Conservation (phyloP, 2,329 filamentous ascomycete genomes). For the Aaosphaeria arxii region DNA sequence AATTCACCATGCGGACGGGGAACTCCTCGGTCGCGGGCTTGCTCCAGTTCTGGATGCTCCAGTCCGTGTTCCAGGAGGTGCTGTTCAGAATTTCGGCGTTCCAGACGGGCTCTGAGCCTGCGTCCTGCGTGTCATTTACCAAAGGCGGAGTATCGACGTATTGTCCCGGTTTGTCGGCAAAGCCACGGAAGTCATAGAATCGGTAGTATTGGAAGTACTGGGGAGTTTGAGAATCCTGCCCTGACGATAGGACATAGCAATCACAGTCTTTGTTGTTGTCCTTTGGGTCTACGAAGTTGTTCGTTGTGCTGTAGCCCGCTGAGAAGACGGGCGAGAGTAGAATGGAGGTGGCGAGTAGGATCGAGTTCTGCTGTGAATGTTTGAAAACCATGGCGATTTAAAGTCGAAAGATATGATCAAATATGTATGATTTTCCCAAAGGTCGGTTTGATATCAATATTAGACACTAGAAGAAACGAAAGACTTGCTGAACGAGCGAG, state of each 20-base stretch:
- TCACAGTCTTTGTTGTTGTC: slow-evolving; percentile 41
- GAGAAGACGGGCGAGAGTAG: slow-evolving; percentile 12
- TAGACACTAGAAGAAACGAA: too few species aligned
- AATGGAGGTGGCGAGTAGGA: slow-evolving; percentile 23
- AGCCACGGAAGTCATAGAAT: slow-evolving; percentile 51
- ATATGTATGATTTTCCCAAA: too few species aligned
- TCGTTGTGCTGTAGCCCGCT: slow-evolving; percentile 20
- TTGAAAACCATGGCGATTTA: slow-evolving; percentile 3
- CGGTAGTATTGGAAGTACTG: slow-evolving; percentile 51
- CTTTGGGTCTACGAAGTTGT: slow-evolving; percentile 24
- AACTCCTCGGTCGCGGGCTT: slow-evolving; percentile 35
- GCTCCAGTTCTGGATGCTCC: slow-evolving; percentile 45
- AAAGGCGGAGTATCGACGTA: slow-evolving; percentile 20
- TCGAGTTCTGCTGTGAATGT: slow-evolving; percentile 10
- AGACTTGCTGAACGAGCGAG: too few species aligned
- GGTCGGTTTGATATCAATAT: too few species aligned
- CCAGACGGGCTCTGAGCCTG: slow-evolving; percentile 19
- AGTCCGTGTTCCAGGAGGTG: slow-evolving; percentile 34
- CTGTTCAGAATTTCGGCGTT: slow-evolving; percentile 39
- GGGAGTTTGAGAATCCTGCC: slow-evolving; percentile 32
- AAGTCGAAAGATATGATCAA: neutral
- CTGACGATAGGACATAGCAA: slow-evolving; percentile 48
- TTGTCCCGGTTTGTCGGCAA: slow-evolving; percentile 30
- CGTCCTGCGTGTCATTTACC: slow-evolving; percentile 19
- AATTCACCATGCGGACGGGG: slow-evolving; percentile 46